Conservation (phyloP, 148 eudicot species). For the Simmondsia chinensis region DNA sequence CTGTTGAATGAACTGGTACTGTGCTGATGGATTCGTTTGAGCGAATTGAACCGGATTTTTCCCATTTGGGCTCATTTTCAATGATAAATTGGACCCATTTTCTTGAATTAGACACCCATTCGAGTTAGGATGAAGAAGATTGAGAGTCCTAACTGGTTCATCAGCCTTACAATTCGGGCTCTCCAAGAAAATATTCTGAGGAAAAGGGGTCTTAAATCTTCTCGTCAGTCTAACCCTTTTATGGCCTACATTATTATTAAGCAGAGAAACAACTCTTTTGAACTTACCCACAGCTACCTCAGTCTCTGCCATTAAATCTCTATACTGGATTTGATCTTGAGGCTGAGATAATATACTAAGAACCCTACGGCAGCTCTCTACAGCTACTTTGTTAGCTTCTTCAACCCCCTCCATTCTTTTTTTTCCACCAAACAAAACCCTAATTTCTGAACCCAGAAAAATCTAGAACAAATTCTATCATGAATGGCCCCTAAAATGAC, state of each 20-base stretch:
- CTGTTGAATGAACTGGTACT: conserved; percentile 24
- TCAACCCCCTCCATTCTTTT: conserved; percentile 35
- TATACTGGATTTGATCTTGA: conserved; percentile 17
- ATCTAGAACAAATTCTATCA: no score
- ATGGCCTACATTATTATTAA: conserved; percentile 20
- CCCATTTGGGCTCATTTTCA: no score
- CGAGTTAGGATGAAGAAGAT: conserved; percentile 19
- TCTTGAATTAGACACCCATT: conserved; percentile 11
- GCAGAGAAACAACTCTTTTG: conserved; percentile 38
- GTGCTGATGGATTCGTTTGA: conserved; percentile 11
- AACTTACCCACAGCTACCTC: conserved; percentile 34
- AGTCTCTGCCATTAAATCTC: conserved; percentile 24
- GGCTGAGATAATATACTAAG: conserved; percentile 21
- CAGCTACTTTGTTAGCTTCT: conserved; percentile 39
- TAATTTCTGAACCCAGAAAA: no score
- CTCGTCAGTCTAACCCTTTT: conserved; percentile 44
- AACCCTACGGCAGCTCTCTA: conserved; percentile 33
- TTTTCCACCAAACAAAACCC: conserved; percentile 15
- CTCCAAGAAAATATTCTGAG: conserved; percentile 26
- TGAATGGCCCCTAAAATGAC: no score
- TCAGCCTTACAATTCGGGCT: conserved; percentile 18
- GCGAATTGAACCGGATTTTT: conserved; percentile 2
- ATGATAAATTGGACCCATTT: conserved; percentile 6
- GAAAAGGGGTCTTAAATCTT: conserved; percentile 23
- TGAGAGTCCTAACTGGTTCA: background rate